Evolutionary conservation across 192 early-diverging fungal species (phyloP), one percentile per base, ranked within the genome.

Genomic region (Jimgerdemannia lactiflua): DNA sequence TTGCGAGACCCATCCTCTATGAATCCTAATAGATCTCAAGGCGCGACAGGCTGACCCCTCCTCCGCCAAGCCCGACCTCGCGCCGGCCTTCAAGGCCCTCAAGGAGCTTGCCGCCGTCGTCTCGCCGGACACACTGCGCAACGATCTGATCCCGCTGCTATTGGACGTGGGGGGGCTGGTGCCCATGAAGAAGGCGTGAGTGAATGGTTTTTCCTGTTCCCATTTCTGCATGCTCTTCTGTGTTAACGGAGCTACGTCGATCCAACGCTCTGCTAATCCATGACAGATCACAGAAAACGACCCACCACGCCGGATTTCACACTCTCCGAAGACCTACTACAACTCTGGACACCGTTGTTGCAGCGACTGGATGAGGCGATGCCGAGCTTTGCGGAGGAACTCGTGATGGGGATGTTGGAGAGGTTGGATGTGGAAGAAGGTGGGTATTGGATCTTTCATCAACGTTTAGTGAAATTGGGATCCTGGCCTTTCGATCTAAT

Each of bases 81-180:
- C 4, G n/a, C 17, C 75, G 2, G 76, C 82, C 4, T 73, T 70
- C 2, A 70, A 74, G 4, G 67, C 79, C 18, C 75, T 89, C 8
- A 74, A 75, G n/a, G 73, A 81, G 54, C 77, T 91, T 18, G 63
- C 84, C 6, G 63, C 74, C 54, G 76, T 69, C 39, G 70, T 87
- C 14, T 81, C 85, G 42, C 54, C 71, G 3, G 88, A 89, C 64
- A 82, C 82, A 4, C 73, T 90, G 1, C 71, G 83, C 14, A 67
- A 84, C 4, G 72, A 79, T 40, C 70, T 92, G 19, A 81, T 92
- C 3, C 83, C 88, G 0, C 67, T 88, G 2, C 74, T 91, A 64
- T 67, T 92, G 3, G 86, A 87, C 70, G 68, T 80, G 2, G 89
- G 91, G 64, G 80, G 86, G 42, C 71, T 92, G 71, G 82, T 91